Evolutionary conservation across 2,329 filamentous ascomycete species (phyloP).

Genomic region (Metarhizium rileyi): DNA sequence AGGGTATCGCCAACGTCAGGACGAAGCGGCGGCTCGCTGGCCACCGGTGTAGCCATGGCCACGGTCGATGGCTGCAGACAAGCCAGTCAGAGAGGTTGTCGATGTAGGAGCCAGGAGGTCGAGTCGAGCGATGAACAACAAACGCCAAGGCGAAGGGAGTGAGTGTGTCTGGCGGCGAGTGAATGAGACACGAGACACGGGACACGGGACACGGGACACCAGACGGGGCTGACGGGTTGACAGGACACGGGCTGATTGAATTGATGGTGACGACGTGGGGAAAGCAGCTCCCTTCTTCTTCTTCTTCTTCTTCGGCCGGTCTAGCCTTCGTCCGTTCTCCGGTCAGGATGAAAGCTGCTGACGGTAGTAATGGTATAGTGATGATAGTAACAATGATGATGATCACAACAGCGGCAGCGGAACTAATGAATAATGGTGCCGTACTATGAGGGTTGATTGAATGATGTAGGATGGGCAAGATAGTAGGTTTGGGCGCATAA

Average conservation of each 20-base stretch:
- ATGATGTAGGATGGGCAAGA: background rate
- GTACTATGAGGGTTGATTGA: too few relatives aligned
- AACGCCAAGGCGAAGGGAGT: background rate
- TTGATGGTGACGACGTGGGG: background rate
- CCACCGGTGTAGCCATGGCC: constrained; percentile 33
- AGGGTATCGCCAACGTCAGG: constrained; percentile 58
- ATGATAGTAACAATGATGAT: too few relatives aligned
- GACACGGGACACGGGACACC: too few relatives aligned
- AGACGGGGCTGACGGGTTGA: background rate
- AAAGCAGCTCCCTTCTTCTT: background rate
- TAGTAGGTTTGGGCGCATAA: background rate
- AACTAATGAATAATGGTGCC: too few relatives aligned
- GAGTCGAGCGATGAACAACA: background rate
- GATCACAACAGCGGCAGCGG: too few relatives aligned
- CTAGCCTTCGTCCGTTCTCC: too few relatives aligned
- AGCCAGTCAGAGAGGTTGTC: constrained; percentile 1
- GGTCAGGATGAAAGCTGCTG: background rate
- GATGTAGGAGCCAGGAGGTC: background rate
- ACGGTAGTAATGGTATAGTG: too few relatives aligned
- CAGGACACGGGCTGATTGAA: background rate
- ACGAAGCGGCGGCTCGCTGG: constrained; percentile 28
- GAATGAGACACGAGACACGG: too few relatives aligned
- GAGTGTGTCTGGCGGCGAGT: too few relatives aligned
- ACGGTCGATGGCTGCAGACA: constrained; percentile 6
- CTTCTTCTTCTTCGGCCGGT: background rate